Evolutionary conservation across 345 rosid species (phyloP), one percentile per base, ranked within the genome.

Genomic region (Melastoma malabathricum): DNA sequence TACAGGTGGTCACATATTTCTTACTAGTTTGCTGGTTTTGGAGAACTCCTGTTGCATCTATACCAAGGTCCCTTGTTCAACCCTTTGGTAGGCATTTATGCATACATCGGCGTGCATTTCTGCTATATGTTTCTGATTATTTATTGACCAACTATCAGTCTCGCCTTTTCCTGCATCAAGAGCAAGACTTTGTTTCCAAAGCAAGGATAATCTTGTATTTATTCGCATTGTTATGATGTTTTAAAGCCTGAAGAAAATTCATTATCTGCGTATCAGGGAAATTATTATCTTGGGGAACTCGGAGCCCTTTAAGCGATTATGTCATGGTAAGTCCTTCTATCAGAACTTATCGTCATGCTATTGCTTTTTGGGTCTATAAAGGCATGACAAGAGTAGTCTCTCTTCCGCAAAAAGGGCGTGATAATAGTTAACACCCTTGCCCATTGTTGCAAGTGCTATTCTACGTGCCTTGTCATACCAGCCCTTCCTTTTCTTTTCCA

Each of bases 1-100:
- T 20, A 56, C 60, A 61, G 61, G 27, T 73, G 53, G 49, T 62
- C 23, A 59, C 63, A 18, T 78, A 85, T 68, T 10, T 75, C 56
- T 13, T 74, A 52, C 60, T 86, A 63, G 58, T 81, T 54, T 44
- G 72, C 52, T 83, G 93, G 81, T 84, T 75, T 70, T 82, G 92
- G 97, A 82, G 72, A 72, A 67, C 80, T 49, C 88, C 94, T 17
- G 70, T 89, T 56, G 79, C 94, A 47, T 60, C 70, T 46, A 65
- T 89, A 44, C 75, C 95, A 60, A 64, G 57, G 70, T 82, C 72
- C 55, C 79, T 86, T 55, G 95, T 86, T 64, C 90, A 79, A 69
- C 95, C 95, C 6, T 79, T 86, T 64, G 95, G 95, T 85, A 74
- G 67, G 64, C 55, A 22, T 34, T 10, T 10, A 7, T 20, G 9